Evolutionary conservation across 129 eudicot genomes (phyloP).

Genomic region (Centaurea solstitialis): DNA sequence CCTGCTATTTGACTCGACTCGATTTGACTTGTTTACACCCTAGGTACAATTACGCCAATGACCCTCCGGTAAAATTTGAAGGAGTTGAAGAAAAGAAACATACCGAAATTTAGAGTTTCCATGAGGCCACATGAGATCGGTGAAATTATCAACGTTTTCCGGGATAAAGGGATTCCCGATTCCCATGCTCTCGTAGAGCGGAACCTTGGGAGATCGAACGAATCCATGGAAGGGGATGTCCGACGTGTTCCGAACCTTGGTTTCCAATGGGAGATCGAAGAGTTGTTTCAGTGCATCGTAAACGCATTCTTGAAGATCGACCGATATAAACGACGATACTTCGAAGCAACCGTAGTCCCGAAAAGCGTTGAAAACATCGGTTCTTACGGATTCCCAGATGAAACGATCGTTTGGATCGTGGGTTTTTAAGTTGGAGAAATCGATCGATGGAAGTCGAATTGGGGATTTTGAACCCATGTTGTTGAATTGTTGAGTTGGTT

Average conservation of each 20-base stretch:
- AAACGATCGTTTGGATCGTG: neutral
- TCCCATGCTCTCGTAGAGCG: slow-evolving; percentile 44
- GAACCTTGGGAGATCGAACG: slow-evolving; percentile 30
- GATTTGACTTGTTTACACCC: no score
- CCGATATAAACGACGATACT: slow-evolving; percentile 26
- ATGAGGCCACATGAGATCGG: slow-evolving; percentile 33
- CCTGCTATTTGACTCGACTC: no score
- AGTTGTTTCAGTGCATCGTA: slow-evolving; percentile 23
- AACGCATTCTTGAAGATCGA: slow-evolving; percentile 30
- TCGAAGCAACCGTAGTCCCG: slow-evolving; percentile 38
- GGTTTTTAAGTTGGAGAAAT: slow-evolving; percentile 20
- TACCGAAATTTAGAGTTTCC: slow-evolving; percentile 31
- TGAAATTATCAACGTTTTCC: slow-evolving; percentile 26
- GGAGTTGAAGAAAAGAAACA: neutral
- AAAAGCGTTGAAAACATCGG: slow-evolving; percentile 27
- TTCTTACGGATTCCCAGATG: slow-evolving; percentile 25
- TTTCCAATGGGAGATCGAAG: slow-evolving; percentile 34
- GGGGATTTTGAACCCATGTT: slow-evolving; percentile 15
- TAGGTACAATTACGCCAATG: no score
- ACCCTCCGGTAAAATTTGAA: neutral
- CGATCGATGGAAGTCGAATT: slow-evolving; percentile 22
- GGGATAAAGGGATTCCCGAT: slow-evolving; percentile 31
- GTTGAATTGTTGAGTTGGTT: neutral
- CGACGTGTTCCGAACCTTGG: slow-evolving; percentile 23
- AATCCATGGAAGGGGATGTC: slow-evolving; percentile 35